Evolutionary conservation across 23 red algal species (phyloP), one percentile per base, ranked within the genome.

Genomic region (Gracilaria domingensis): DNA sequence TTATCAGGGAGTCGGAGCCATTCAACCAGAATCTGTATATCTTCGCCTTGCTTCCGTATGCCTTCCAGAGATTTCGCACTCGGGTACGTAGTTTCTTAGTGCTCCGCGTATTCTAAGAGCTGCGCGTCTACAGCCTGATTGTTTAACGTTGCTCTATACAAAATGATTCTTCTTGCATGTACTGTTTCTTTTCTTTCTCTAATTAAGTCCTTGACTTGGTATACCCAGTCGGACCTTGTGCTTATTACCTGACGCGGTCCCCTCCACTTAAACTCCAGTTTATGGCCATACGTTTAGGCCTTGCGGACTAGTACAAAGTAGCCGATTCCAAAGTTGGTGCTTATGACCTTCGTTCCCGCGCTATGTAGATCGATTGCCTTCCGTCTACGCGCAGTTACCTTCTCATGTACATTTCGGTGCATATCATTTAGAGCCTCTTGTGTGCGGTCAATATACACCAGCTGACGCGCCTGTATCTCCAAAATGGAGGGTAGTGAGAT

Each of bases 301-400:
- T 54, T 49, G 5, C 65, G 83, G 4, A 87, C 39, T 12, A 90
- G 86, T 1, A 80, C 73, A 49, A 55, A 90, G 45, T 90, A 71
- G 8, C 73, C 86, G 36, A 45, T 67, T 4, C 36, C 37, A 67
- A 90, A 80, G 28, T 78, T 90, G 4, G 42, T 70, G 13, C 48
- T 7, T 11, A 18, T 17, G 4, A 90, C 75, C 64, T 71, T 71
- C 5, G 86, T 90, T 2, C 74, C 2, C 11, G 16, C 28, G 54
- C 60, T 90, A 50, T 90, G 86, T 7, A 4, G 36, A 12, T 26
- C 35, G 17, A 80, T 38, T 20, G 72, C 39, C 56, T 67, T 79
- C 17, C 24, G 9, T 13, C 86, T 25, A 2, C 11, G 3, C n/a
- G 25, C 57, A 28, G 9, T 26, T 4, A 65, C 36, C 37, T 32